phyloP scores from a whole-genome alignment of 352 stramenopile genomes.

The Lagenidium sp. region DNA sequence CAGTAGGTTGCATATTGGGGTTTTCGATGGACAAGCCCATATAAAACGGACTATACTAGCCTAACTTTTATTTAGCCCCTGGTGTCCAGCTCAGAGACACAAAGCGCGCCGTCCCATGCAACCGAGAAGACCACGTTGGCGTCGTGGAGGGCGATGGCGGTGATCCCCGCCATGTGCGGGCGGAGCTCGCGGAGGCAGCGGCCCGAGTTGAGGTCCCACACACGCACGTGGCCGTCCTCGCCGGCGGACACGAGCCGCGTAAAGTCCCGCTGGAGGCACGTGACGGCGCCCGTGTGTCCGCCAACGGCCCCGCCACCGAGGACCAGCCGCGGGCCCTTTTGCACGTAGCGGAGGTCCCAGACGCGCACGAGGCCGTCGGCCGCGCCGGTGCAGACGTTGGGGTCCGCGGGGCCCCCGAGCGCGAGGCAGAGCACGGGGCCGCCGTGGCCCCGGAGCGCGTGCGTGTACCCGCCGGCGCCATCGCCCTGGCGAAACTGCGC shows the following conservation, averaged over 20 bases:
- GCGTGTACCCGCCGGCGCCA: conserved; percentile 35
- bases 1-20: no score
- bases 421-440: conserved; percentile 62
- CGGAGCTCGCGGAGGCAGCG: conserved; percentile 46
- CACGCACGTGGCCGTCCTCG: conserved; percentile 59
- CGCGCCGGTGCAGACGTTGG: conserved; percentile 67
- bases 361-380: conserved; percentile 69
- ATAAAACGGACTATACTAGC: no score
- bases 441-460: conserved; percentile 49
- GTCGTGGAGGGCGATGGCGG: conserved; percentile 48
- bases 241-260: conserved; percentile 69
- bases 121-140: conserved; percentile 62
- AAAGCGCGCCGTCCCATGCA: conserved; percentile 67
- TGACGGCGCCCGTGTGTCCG: conserved; percentile 46
- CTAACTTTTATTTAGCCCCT: no score
- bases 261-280: conserved; percentile 69
- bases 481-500: conserved; percentile 41
- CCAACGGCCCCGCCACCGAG: no score
- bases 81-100: conserved; percentile 56
- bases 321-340: conserved; percentile 52
- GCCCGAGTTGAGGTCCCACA: conserved; percentile 80
- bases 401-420: conserved; percentile 60
- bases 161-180: conserved; percentile 55
- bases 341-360: conserved; percentile 73
- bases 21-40: no score